Base-by-base conservation (phyloP, 2,329 filamentous ascomycete species). In the Apiospora sp. region DNA sequence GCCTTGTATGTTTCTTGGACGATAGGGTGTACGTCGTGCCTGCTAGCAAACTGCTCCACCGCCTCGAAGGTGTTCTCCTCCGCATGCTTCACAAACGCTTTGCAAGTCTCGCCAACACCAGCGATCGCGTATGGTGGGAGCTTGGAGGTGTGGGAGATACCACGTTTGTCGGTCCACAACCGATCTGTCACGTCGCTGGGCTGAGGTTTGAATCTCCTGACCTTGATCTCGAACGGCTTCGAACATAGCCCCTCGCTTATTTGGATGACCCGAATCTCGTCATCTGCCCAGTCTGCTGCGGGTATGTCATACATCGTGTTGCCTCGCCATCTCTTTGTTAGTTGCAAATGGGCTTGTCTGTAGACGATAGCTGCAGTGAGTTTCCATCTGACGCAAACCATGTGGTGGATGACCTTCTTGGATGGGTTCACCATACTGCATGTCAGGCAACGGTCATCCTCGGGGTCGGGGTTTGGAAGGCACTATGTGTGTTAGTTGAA, bases 341-440 rank as follows among this genome's bases (percentile, higher is more conserved):
- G 79, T 2, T 79, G 76, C 19, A 87, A 80, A 1, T 85, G 85
- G 5, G 84, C 83, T 1, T 77, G 76, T n/a, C 87, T 86, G 73
- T 82, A 85, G 4, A 86, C 76, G 0, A 79, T 75, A 22, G 84
- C 79, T 12, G 85, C 82, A 34, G 80, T 82, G 14, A 88, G 78
- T 74, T 84, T 86, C 74, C 80, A 82, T 16, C 87, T 83, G 19
- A 82, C 76, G 72, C 87, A 89, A 0, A 82, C 81, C 5, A 85
- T 76, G 34, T 80, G 79, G 71, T 88, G 86, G 6, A 88, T 83
- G 2, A 85, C 84, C 74, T 86, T 88, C 51, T 83, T 84, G 0
- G 86, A 87, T 0, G 80, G 80, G 41, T 76, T 79, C 14, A 80
- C 78, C 3, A 86, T 81, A 0, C 75, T 73, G 73, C 87, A 89